These are phyloP conservation scores for Trichoderma asperelloides DNA, from an alignment of 495 filamentous ascomycete species.

Conservation along the genomic window DNA sequence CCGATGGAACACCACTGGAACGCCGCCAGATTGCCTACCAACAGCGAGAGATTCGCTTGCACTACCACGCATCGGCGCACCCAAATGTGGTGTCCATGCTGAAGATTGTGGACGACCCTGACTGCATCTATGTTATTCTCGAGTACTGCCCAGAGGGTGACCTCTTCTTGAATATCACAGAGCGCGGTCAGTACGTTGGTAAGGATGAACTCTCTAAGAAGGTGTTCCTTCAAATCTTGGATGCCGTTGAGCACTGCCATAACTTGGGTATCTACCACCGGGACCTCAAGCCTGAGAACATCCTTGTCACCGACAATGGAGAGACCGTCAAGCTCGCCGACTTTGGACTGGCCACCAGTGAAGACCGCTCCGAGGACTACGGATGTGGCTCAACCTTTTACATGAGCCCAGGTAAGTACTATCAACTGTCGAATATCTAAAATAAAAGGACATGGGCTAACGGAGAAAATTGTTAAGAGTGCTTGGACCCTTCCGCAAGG, in stretches of 20 bases:
- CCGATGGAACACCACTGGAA: conserved; percentile 66
- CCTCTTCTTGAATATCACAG: conserved; percentile 93
- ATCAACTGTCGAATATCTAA: neutral
- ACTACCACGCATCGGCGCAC: conserved; percentile 80
- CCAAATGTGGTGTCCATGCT: conserved; percentile 89
- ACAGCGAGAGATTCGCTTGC: conserved; percentile 83
- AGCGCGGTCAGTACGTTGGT: conserved; percentile 83
- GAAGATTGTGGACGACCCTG: conserved; percentile 84
- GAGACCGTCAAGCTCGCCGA: conserved; percentile 91
- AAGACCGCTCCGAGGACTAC: conserved; percentile 81
- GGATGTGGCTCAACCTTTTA: conserved; percentile 98
- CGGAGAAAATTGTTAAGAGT: conserved; percentile 53
- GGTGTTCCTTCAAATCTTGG: conserved; percentile 91
- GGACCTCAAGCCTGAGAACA: conserved; percentile 97
- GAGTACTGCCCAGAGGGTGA: conserved; percentile 98
- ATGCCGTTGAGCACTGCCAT: conserved; percentile 96
- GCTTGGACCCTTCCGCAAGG: conserved; percentile 75
- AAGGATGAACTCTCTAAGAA: conserved; percentile 82
- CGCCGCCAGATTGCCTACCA: conserved; percentile 82
- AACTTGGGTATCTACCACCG: conserved; percentile 89
- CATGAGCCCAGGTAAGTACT: conserved; percentile 88
- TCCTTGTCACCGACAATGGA: conserved; percentile 81
- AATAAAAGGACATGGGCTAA: neutral
- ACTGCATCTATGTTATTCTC: conserved; percentile 94
- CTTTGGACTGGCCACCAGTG: conserved; percentile 87